Percentiles rank a stretch among this genome's conserved stretches.
Conservation (phyloP, 768 basidiomycete species). For the Auricularia cornea region DNA sequence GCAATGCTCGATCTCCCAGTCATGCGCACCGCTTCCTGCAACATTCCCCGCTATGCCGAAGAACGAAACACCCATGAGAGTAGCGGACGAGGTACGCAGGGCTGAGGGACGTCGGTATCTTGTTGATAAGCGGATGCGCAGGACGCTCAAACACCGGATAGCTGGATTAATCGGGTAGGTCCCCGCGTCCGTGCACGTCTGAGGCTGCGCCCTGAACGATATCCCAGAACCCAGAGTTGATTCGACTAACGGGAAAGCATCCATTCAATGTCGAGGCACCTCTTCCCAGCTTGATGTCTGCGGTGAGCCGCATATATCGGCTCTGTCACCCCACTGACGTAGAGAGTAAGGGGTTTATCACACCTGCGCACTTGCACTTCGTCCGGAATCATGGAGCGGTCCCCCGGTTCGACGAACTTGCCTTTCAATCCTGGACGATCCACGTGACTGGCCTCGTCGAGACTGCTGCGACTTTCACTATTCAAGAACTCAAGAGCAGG, state of each 20-base stretch:
- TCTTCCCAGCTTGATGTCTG: constrained; percentile 35
- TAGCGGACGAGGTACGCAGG: neutral
- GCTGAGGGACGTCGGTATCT: neutral
- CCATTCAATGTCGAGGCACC: constrained; percentile 53
- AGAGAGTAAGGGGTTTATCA: constrained; percentile 39
- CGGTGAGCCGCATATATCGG: constrained; percentile 16
- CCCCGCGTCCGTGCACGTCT: too few relatives aligned
- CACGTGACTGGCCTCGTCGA: constrained; percentile 36
- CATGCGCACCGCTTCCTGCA: neutral
- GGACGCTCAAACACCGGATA: constrained; percentile 26
- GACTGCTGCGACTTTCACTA: constrained; percentile 29
- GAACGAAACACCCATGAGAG: neutral
- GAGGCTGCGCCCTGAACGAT: too few relatives aligned
- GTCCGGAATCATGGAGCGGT: constrained; percentile 60
- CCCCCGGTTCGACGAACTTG: constrained; percentile 34
- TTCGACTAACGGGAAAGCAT: constrained; percentile 50
- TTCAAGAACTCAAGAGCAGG: constrained; percentile 35
- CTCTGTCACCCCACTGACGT: neutral
- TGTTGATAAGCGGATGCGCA: neutral
- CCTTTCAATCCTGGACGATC: constrained; percentile 36
- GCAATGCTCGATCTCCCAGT: neutral
- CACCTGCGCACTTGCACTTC: constrained; percentile 44
- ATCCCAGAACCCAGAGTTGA: constrained; percentile 28
- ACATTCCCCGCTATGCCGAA: neutral
- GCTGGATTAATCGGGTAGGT: constrained; percentile 31